A percentile compares a stretch with the other conserved stretches of the same genome.
Conservation (phyloP, 768 basidiomycete genomes). For the Suillus sp. region DNA sequence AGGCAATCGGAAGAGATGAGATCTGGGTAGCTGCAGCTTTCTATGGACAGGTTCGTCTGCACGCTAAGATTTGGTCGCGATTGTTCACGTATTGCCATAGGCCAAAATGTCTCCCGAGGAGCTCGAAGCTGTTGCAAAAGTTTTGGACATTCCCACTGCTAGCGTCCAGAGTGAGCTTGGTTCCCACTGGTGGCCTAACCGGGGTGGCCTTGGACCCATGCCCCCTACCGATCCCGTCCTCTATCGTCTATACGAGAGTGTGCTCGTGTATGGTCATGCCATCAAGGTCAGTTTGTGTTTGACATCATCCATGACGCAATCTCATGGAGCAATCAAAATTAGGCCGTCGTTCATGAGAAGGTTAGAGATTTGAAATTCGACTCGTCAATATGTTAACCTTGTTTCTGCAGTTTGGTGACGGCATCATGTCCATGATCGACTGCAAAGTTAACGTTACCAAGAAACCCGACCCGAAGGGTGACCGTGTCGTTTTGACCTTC, state of each 20-base stretch:
- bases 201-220: slow-evolving; percentile 62
- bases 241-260: slow-evolving; percentile 81
- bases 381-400: background rate
- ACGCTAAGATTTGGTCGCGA: background rate
- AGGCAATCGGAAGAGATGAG: slow-evolving; percentile 70
- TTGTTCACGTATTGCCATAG: slow-evolving; percentile 34
- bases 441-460: slow-evolving; percentile 68
- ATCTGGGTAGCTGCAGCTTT: slow-evolving; percentile 83
- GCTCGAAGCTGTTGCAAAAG: slow-evolving; percentile 49
- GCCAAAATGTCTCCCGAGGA: slow-evolving; percentile 71
- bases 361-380: slow-evolving; percentile 28
- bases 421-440: slow-evolving; percentile 90
- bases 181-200: slow-evolving; percentile 73
- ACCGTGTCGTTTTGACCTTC: slow-evolving; percentile 77
- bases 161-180: slow-evolving; percentile 52
- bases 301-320: background rate
- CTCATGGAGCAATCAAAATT: background rate
- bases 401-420: slow-evolving; percentile 68
- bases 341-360: slow-evolving; percentile 81
- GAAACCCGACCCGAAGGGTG: slow-evolving; percentile 77
- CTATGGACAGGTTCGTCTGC: slow-evolving; percentile 66
- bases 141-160: slow-evolving; percentile 49
- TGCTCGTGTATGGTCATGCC: slow-evolving; percentile 76
- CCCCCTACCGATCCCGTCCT: slow-evolving; percentile 80
- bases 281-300: slow-evolving; percentile 57